Evolutionary conservation across 2,329 filamentous ascomycete species (phyloP), one percentile per base, ranked within the genome.

Genomic region (Pseudofabraea citricarpa): DNA sequence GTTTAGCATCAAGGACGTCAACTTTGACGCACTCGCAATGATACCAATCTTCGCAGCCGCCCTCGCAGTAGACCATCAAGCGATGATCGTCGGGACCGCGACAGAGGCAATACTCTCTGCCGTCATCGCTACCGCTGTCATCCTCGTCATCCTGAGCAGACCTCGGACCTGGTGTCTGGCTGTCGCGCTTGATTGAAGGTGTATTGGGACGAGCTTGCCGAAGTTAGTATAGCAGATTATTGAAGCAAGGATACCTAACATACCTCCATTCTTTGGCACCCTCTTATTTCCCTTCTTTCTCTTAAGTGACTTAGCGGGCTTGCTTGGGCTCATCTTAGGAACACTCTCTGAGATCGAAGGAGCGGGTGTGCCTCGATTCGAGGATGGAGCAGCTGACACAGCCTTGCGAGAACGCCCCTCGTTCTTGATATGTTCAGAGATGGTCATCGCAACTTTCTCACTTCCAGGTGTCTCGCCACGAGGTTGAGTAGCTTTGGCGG

Each of bases 21-120:
- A 61, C 51, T 26, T 49, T 44, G 27, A 62, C 48, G 27, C 59
- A 62, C 12, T 52, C 53, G 41, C 56, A 59, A 40, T 62, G 59
- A 37, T 58, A 62, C 59, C 59, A 62, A 32, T 61, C 59, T 21
- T 59, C 48, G 33, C 59, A 62, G 16, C 52, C 54, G 8, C 58
- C 58, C 35, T 61, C 59, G 36, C 58, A 62, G 20, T 53, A 53
- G 7, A 61, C 54, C 58, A 62, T 62, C 56, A 60, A 60, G 6
- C 56, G 51, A 43, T 60, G 56, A 50, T 62, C 57, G 42, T 60
- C 57, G 29, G 56, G 56, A 31, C 56, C 54, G 33, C 59, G 54
- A 41, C 59, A 62, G 18, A 59, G 50, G 35, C 59, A 62, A 35
- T 62, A 62, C 45, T 56, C 56, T 19, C 53, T 53, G 19, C 58